These are phyloP conservation scores for Anthostomella pinea DNA, from an alignment of 2,329 filamentous ascomycete species.

Conservation along the genomic window DNA sequence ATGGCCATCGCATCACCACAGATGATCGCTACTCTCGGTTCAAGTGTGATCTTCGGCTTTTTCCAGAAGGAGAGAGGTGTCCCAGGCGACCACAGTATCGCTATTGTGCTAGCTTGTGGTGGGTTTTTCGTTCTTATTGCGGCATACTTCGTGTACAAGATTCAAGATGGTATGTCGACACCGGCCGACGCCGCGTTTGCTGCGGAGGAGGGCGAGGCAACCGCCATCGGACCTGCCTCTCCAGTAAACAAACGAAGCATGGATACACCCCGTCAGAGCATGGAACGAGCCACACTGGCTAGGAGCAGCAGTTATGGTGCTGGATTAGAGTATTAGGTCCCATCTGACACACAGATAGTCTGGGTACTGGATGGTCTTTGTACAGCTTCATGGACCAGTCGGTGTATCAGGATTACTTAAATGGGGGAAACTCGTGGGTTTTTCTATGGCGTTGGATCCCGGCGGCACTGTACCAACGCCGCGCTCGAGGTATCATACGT, in stretches of 20 bases:
- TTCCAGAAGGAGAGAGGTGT: constrained; percentile 84
- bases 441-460: too few species aligned
- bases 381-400: background rate
- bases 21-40: constrained; percentile 82
- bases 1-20: constrained; percentile 90
- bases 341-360: background rate
- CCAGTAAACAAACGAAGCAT: constrained; percentile 38
- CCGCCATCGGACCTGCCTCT: constrained; percentile 25
- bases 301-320: constrained; percentile 48
- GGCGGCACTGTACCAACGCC: too few species aligned
- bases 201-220: constrained; percentile 41
- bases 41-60: constrained; percentile 77
- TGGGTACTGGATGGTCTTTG: background rate
- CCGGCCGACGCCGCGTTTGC: constrained; percentile 39
- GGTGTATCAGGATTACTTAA: constrained; percentile 1
- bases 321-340: constrained; percentile 43
- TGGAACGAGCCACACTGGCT: constrained; percentile 45
- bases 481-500: too few species aligned
- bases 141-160: constrained; percentile 66
- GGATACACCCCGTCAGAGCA: constrained; percentile 42
- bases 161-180: constrained; percentile 57
- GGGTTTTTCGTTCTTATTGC: constrained; percentile 76
- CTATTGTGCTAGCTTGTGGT: constrained; percentile 81
- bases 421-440: too few species aligned
- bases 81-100: constrained; percentile 82